phyloP scores from a whole-genome alignment of 768 basidiomycete species.

The Amylocystis lapponica region DNA sequence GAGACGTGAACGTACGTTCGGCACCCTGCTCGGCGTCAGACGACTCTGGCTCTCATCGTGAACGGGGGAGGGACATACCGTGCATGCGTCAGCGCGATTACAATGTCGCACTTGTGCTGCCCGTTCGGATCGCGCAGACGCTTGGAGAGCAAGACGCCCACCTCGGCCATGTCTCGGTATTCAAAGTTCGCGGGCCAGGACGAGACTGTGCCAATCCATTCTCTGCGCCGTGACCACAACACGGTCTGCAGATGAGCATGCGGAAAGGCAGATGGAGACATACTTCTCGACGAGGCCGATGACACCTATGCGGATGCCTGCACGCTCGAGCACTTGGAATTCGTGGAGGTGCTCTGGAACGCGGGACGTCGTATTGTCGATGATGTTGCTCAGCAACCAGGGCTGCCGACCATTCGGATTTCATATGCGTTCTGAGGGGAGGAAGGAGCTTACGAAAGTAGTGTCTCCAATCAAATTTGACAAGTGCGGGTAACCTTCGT shows the following conservation, averaged over 20 bases:
- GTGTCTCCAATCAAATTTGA: conserved; percentile 66
- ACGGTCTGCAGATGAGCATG: too few species aligned
- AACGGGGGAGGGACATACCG: conserved; percentile 38
- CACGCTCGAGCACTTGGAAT: conserved; percentile 62
- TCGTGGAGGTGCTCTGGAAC: conserved; percentile 58
- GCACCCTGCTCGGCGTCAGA: conserved; percentile 17
- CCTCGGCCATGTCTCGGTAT: conserved; percentile 70
- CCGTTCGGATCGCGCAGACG: conserved; percentile 66
- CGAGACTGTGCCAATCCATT: conserved; percentile 85
- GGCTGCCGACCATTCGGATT: conserved; percentile 41
- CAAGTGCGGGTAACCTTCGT: conserved; percentile 56
- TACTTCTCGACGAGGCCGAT: conserved; percentile 88
- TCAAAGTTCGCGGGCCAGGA: conserved; percentile 82
- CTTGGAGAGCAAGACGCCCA: conserved; percentile 67
- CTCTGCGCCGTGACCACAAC: conserved; percentile 36
- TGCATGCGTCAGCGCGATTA: conserved; percentile 83
- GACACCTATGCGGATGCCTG: conserved; percentile 67
- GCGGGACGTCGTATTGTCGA: conserved; percentile 56
- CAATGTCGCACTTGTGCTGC: conserved; percentile 66
- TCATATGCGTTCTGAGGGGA: not conserved
- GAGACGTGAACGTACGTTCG: conserved; percentile 20
- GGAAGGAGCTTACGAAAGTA: conserved; percentile 52
- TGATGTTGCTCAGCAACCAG: conserved; percentile 87
- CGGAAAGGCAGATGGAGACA: conserved; percentile 6
- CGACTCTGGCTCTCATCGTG: too few species aligned